Percentiles rank a stretch among this genome's conserved stretches.
phyloP scores from a whole-genome alignment of 2,329 filamentous ascomycete genomes.

The Rhynchosporium graminicola region DNA sequence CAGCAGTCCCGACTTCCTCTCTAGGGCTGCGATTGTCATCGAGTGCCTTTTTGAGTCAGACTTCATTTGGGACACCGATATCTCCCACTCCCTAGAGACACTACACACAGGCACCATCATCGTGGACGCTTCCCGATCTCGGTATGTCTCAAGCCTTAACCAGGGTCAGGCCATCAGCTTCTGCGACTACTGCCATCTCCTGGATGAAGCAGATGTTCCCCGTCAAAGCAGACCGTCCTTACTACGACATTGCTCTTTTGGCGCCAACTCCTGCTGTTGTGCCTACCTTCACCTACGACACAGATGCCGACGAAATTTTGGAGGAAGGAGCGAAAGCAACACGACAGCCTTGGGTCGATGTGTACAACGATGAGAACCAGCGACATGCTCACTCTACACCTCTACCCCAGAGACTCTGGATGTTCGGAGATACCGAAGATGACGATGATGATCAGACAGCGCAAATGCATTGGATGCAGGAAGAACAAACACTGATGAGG shows the following conservation, averaged over 20 bases:
- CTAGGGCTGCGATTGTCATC: neutral
- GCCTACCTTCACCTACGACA: slow-evolving; percentile 21
- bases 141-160: slow-evolving; percentile 19
- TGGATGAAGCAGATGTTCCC: slow-evolving; percentile 21
- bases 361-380: slow-evolving; percentile 12
- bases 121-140: slow-evolving; percentile 8
- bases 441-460: neutral
- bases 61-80: neutral
- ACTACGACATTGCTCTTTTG: slow-evolving; percentile 20
- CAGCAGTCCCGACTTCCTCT: neutral
- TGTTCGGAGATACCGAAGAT: slow-evolving; percentile 12
- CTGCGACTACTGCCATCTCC: slow-evolving; percentile 72
- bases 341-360: slow-evolving; percentile 21
- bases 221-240: slow-evolving; percentile 16
- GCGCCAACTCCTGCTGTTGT: slow-evolving; percentile 21
- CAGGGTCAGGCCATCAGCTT: slow-evolving; percentile 77
- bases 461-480: slow-evolving; percentile 5
- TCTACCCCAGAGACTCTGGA: slow-evolving; percentile 19
- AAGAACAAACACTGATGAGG: slow-evolving; percentile 10
- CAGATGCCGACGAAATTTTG: slow-evolving; percentile 22
- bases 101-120: slow-evolving; percentile 3
- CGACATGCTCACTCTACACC: slow-evolving; percentile 24
- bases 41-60: slow-evolving; percentile 15
- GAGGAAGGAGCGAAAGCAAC: slow-evolving; percentile 20
- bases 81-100: slow-evolving; percentile 8